These are phyloP conservation scores for Talaromyces sp. DNA, from an alignment of 2,329 filamentous ascomycete genomes.

Conservation along the genomic window DNA sequence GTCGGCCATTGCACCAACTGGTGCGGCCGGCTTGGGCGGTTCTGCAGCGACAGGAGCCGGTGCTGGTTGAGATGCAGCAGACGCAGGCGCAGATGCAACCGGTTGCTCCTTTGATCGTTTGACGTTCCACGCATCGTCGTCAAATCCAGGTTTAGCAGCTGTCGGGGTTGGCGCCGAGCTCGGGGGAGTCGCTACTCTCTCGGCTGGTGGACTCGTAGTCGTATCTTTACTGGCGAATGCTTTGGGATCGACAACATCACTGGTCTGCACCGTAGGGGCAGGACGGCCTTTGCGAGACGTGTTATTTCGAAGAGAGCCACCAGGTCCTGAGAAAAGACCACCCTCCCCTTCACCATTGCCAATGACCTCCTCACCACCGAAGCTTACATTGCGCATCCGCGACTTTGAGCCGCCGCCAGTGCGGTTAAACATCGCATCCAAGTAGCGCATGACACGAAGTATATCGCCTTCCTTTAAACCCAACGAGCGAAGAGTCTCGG, in stretches of 20 bases:
- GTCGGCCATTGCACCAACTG: constrained; percentile 66
- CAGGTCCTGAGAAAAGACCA: constrained; percentile 86
- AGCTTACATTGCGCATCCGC: constrained; percentile 50
- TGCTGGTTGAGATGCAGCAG: constrained; percentile 32
- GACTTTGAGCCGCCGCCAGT: constrained; percentile 44
- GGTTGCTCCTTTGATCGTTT: constrained; percentile 61
- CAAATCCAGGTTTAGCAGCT: constrained; percentile 63
- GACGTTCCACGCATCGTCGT: constrained; percentile 96
- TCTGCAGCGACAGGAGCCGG: constrained; percentile 10
- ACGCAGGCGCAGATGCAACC: constrained; percentile 12
- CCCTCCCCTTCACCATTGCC: constrained; percentile 51
- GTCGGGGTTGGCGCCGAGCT: constrained; percentile 47
- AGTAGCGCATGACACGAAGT: constrained; percentile 82
- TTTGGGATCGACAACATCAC: constrained; percentile 80
- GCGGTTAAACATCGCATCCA: constrained; percentile 76
- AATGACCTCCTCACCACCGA: constrained; percentile 47
- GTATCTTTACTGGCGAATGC: constrained; percentile 65
- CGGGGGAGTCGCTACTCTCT: constrained; percentile 41
- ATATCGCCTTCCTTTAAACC: constrained; percentile 97
- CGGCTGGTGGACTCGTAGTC: constrained; percentile 34
- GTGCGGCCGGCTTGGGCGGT: constrained; percentile 46
- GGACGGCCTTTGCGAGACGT: constrained; percentile 79
- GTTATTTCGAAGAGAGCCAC: constrained; percentile 88
- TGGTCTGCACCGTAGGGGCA: constrained; percentile 76
- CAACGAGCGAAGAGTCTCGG: constrained; percentile 73